Evolutionary conservation across 2,329 filamentous ascomycete genomes (phyloP).

Genomic region (Fusarium caatingaense): DNA sequence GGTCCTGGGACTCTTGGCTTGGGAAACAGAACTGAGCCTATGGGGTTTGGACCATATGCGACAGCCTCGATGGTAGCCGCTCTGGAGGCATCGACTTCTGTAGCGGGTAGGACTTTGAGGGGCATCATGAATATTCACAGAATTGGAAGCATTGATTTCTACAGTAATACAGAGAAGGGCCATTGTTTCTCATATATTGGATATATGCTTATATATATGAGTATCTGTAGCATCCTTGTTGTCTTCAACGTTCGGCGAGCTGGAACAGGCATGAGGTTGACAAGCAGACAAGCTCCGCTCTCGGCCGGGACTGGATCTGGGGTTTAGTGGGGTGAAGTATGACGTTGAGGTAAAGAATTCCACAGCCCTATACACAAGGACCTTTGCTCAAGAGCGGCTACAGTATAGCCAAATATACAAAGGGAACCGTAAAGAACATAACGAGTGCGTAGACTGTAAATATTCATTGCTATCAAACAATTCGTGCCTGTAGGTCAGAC

Average conservation of each 20-base stretch:
- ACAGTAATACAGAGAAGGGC: too few species aligned
- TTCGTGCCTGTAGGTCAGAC: neutral
- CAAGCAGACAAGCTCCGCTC: constrained; percentile 11
- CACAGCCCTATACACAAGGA: accelerated
- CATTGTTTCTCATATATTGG: neutral
- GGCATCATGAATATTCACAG: constrained; percentile 47
- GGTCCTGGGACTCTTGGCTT: constrained; percentile 37
- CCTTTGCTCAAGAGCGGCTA: neutral
- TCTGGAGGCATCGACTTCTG: constrained; percentile 51
- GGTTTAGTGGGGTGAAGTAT: constrained; percentile 14
- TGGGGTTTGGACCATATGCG: constrained; percentile 51
- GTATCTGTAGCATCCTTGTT: neutral
- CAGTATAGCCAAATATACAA: neutral
- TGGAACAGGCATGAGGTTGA: constrained; percentile 33
- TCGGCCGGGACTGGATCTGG: constrained; percentile 25
- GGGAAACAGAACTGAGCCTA: constrained; percentile 50
- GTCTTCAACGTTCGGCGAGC: constrained; percentile 38
- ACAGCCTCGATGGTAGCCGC: constrained; percentile 52
- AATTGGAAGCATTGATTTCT: neutral
- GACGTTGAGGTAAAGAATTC: neutral
- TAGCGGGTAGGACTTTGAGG: constrained; percentile 52
- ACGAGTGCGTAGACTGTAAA: neutral
- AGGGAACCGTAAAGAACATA: too few species aligned
- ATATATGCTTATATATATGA: neutral
- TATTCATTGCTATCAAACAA: neutral